Conservation (phyloP, 2,329 filamentous ascomycete species). For the Sclerotinia glacialis region DNA sequence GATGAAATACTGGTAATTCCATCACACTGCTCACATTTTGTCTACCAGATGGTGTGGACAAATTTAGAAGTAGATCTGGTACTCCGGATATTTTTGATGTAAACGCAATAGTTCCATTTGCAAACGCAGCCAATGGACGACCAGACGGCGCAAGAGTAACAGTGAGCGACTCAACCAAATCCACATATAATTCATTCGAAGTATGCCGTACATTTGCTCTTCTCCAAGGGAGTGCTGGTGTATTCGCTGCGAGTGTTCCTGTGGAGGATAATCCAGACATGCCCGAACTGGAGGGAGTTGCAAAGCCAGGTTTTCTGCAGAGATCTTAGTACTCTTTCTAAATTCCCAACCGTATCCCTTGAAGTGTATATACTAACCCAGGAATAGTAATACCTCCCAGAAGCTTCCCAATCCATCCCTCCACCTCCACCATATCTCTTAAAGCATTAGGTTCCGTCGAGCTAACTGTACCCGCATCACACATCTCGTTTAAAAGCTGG, state of each 20-base stretch:
- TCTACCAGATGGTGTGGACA: conserved; percentile 78
- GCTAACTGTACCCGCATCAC: conserved; percentile 83
- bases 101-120: conserved; percentile 90
- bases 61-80: conserved; percentile 78
- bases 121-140: conserved; percentile 78
- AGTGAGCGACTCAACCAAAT: conserved; percentile 84
- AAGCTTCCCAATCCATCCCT: conserved; percentile 84
- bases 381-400: conserved; percentile 84
- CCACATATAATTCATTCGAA: conserved; percentile 95
- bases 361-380: conserved; percentile 48
- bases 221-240: conserved; percentile 75
- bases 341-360: neutral
- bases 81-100: conserved; percentile 93
- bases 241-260: conserved; percentile 43
- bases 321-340: neutral
- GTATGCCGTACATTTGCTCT: conserved; percentile 90
- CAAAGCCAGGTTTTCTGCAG: conserved; percentile 37
- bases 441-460: conserved; percentile 93
- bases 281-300: conserved; percentile 34
- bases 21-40: conserved; percentile 72
- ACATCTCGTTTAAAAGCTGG: conserved; percentile 92
- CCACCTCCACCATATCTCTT: conserved; percentile 86
- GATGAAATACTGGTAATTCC: conserved; percentile 90
- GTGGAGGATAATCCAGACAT: conserved; percentile 39
- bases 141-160: conserved; percentile 91